Evolutionary conservation across 2,329 filamentous ascomycete genomes (phyloP).

Genomic region (Penicillium italicum): DNA sequence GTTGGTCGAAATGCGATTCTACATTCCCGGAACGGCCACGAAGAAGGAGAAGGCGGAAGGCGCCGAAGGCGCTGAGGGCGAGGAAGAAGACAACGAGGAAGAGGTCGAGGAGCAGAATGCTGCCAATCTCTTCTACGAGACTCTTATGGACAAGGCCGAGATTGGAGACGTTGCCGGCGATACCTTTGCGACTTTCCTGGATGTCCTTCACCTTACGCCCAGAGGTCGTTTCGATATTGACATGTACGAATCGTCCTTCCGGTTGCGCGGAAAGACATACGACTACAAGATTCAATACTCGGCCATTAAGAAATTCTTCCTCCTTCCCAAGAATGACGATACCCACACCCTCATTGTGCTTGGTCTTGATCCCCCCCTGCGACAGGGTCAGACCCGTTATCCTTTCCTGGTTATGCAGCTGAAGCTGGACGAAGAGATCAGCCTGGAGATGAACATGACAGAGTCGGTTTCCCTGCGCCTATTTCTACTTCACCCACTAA

Average conservation of each 20-base stretch:
- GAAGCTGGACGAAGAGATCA: constrained; percentile 95
- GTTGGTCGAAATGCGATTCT: constrained; percentile 97
- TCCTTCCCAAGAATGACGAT: constrained; percentile 97
- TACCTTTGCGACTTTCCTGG: constrained; percentile 94
- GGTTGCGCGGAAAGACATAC: constrained; percentile 96
- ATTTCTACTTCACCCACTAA: constrained; percentile 9
- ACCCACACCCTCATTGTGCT: constrained; percentile 92
- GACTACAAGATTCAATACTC: constrained; percentile 99
- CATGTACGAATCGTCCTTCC: constrained; percentile 98
- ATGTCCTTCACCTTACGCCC: constrained; percentile 93
- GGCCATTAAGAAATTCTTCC: constrained; percentile 97
- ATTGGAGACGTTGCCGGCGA: constrained; percentile 99
- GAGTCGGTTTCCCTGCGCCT: constrained; percentile 48
- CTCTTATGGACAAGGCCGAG: constrained; percentile 95
- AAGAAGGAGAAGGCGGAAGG: constrained; percentile 67
- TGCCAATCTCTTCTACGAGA: constrained; percentile 96
- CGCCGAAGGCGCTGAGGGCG: constrained; percentile 55
- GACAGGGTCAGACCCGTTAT: constrained; percentile 95
- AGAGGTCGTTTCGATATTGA: constrained; percentile 99
- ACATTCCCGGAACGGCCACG: constrained; percentile 86
- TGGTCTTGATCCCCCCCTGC: constrained; percentile 87
- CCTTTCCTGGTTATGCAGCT: constrained; percentile 99
- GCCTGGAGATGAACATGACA: constrained; percentile 92
- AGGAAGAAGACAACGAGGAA: constrained; percentile 69
- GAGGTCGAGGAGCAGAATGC: constrained; percentile 85